Percentiles rank a stretch among this genome's conserved stretches.
Conservation (phyloP, 2,329 filamentous ascomycete species). For the Hypoxylon sp. region DNA sequence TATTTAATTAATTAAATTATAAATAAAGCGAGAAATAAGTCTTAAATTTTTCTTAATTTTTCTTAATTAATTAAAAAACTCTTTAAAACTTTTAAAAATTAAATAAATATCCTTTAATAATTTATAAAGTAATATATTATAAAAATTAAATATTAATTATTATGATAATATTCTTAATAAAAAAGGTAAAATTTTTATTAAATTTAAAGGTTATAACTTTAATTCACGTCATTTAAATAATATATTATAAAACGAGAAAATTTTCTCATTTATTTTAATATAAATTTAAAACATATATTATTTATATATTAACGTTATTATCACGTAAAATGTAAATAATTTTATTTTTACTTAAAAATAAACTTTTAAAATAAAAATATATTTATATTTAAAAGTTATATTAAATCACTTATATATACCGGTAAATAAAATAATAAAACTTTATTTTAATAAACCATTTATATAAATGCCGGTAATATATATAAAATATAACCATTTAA, state of each 20-base stretch:
- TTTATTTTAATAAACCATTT: background rate
- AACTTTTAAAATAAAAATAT: constrained; percentile 4
- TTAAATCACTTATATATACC: background rate
- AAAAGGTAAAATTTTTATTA: background rate
- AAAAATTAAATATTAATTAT: background rate
- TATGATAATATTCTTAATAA: constrained; percentile 3
- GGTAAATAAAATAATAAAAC: too few relatives aligned
- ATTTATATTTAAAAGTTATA: too few relatives aligned
- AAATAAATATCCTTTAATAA: background rate
- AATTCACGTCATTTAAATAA: background rate
- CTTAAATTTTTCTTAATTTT: too few relatives aligned
- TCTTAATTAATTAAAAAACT: background rate
- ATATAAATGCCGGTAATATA: background rate
- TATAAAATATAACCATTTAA: background rate
- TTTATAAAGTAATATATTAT: background rate
- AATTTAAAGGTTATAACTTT: background rate
- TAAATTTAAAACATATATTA: background rate
- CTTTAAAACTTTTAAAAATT: background rate
- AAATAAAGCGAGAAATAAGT: too few relatives aligned
- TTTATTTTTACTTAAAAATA: background rate
- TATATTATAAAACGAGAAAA: background rate
- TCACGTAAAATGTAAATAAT: background rate
- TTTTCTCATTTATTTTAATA: background rate
- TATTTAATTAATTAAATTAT: too few relatives aligned
- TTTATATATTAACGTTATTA: background rate